Percentiles rank a stretch among this genome's conserved stretches.
phyloP scores from a whole-genome alignment of 768 basidiomycete species.

The Lentinus tigrinus region DNA sequence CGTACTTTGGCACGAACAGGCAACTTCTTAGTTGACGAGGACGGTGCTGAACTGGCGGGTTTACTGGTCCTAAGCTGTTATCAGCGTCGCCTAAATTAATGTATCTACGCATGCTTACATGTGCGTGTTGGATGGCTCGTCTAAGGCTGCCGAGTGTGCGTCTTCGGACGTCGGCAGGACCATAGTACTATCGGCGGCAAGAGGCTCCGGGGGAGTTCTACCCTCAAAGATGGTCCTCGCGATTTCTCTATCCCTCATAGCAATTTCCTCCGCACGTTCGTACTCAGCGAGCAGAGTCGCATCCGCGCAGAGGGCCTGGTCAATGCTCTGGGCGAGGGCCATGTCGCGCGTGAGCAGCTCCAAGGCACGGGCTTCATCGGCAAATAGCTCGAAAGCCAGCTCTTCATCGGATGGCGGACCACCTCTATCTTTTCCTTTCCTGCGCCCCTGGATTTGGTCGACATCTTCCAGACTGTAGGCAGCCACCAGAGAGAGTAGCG shows the following conservation, averaged over 20 bases:
- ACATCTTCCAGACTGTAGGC: not conserved
- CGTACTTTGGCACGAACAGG: not conserved
- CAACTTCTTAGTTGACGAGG: not conserved
- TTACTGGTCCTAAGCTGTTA: not conserved
- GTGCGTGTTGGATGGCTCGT: too few relatives aligned
- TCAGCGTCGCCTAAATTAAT: too few relatives aligned
- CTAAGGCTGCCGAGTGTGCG: not conserved
- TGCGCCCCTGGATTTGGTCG: not conserved
- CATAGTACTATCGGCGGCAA: not conserved
- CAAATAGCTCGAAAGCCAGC: conserved; percentile 27
- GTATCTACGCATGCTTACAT: too few relatives aligned
- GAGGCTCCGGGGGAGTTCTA: not conserved
- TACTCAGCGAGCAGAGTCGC: conserved; percentile 18
- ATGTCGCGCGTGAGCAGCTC: conserved; percentile 17
- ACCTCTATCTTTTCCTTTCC: conserved; percentile 18
- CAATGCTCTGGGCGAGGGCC: conserved; percentile 25
- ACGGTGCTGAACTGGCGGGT: not conserved
- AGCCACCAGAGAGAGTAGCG: conserved; percentile 13
- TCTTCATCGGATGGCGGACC: conserved; percentile 24
- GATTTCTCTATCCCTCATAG: conserved; percentile 18
- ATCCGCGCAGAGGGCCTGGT: conserved; percentile 22
- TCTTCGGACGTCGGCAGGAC: not conserved
- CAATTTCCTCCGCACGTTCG: conserved; percentile 12
- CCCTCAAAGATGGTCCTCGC: conserved; percentile 19
- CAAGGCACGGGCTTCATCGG: conserved; percentile 25